A percentile compares a stretch with the other conserved stretches of the same genome.
Evolutionary conservation across 2,329 filamentous ascomycete genomes (phyloP).

Genomic region (Ustulina deusta): DNA sequence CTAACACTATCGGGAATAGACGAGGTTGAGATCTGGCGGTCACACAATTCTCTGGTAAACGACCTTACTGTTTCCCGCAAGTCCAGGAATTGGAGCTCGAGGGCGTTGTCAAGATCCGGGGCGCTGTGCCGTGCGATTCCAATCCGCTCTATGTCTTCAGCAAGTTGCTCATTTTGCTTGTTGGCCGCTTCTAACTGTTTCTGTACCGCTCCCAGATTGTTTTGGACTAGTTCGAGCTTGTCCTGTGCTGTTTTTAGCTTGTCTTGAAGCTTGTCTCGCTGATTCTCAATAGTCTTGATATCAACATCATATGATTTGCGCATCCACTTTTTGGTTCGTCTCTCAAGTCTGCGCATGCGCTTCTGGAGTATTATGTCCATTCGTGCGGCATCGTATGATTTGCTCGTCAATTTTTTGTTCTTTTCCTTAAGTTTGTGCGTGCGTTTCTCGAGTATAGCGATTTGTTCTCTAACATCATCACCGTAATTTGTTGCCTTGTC

Average conservation of each 20-base stretch:
- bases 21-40: not conserved
- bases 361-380: too few relatives aligned
- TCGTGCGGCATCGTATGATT: too few relatives aligned
- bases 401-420: too few relatives aligned
- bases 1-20: not conserved
- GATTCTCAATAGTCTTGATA: not conserved
- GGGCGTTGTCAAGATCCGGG: slow-evolving; percentile 4
- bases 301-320: too few relatives aligned
- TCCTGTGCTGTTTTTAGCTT: not conserved
- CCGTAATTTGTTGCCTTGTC: too few relatives aligned
- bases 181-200: not conserved
- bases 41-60: slow-evolving; percentile 3
- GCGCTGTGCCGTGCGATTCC: not conserved
- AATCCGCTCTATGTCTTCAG: slow-evolving; percentile 10
- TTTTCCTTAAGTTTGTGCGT: too few relatives aligned
- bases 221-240: not conserved
- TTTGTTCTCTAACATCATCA: too few relatives aligned
- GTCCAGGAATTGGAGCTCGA: slow-evolving; percentile 12
- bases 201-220: not conserved
- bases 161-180: not conserved
- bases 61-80: not conserved
- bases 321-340: not conserved
- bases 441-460: too few relatives aligned
- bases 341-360: not conserved
- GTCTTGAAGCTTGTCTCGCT: not conserved